A percentile compares a stretch with the other conserved stretches of the same genome.
Conservation (phyloP, 257 asterid species). For the Solanum pimpinellifolium region DNA sequence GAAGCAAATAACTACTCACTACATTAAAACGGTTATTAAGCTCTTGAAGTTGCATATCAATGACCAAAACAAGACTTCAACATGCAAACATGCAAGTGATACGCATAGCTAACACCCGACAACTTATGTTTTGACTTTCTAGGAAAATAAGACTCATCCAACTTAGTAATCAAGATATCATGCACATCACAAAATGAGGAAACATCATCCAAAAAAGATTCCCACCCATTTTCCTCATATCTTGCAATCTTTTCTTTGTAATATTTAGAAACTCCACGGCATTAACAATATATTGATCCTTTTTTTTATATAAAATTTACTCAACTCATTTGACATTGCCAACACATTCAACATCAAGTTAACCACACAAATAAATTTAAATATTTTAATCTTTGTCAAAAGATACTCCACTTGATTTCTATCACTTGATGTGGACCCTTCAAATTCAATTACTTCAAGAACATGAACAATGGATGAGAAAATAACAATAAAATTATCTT, state of each 20-base stretch:
- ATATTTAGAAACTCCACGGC: not conserved
- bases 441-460: not conserved
- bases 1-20: not conserved
- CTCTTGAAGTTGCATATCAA: not conserved
- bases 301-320: not conserved
- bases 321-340: not conserved
- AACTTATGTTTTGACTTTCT: too few species aligned
- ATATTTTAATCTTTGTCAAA: not conserved
- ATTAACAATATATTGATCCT: too few species aligned
- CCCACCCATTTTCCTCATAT: too few species aligned
- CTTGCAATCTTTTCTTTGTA: too few species aligned
- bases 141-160: not conserved
- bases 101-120: not conserved
- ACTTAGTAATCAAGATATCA: too few species aligned
- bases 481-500: not conserved
- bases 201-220: too few species aligned
- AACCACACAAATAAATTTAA: not conserved
- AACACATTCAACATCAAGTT: not conserved
- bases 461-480: not conserved
- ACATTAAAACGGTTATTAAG: not conserved
- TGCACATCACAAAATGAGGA: too few species aligned
- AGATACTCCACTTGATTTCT: not conserved
- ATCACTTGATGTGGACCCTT: not conserved
- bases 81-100: not conserved
- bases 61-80: not conserved